Evolutionary conservation across 2,329 filamentous ascomycete species (phyloP), one percentile per base, ranked within the genome.

Genomic region (Aspergillus hiratsukae): DNA sequence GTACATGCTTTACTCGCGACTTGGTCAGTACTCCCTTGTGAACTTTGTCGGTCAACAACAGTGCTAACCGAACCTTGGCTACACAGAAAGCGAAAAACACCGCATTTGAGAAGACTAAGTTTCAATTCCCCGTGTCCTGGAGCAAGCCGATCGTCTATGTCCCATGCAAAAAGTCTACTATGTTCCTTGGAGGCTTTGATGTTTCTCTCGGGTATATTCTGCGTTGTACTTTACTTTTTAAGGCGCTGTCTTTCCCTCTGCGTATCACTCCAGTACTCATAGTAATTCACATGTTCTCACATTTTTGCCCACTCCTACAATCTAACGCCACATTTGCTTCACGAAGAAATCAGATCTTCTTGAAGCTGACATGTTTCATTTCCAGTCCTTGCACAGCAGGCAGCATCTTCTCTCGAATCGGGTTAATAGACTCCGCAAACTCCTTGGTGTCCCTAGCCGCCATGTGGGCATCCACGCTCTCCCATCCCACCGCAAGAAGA

Each of bases 1-100:
- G 55, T 99, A 97, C 78, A 97, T 99, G 92, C 85, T 99, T 54
- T 99, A 99, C 77, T 95, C 91, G 58, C 86, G 94, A 82, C 88
- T 99, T 74, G 94, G 94, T 96, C 77, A 55, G 65, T 68, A 9
- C 43, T 52, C 19, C 21, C 10, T 19, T 37, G 23, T 6, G 25
- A 19, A 14, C n/a, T 19, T 19, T 53, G 40, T 28, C 31, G 14
- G 10, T 11, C 21, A 17, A 17, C 17, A 37, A 40, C 6, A 10
- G n/a, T 10, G 8, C 23, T 4, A 4, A 41, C 49, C 48, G 59
- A 45, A 60, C 61, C 61, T 55, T 57, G 55, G 21, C 8, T 48
- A 54, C 53, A 69, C 72, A 90, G 87, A 90, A 77, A 89, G 85
- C 72, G 87, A 90, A 71, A 90, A 90, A 75, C 87, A 90, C 75